Evolutionary conservation across 441 rosid species (phyloP).

Genomic region (Gossypium gossypioides): DNA sequence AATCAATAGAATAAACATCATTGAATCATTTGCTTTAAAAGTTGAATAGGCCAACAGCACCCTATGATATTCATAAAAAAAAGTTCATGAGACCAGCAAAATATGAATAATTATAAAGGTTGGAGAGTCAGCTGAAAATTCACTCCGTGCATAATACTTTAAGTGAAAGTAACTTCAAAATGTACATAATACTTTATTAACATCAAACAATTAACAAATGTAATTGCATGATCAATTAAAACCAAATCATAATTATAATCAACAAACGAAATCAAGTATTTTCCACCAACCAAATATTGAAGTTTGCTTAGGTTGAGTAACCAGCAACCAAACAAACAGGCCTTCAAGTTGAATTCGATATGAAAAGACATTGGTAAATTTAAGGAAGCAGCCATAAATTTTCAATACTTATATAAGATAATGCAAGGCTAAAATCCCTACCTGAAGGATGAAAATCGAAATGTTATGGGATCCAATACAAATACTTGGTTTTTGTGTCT

Average conservation of each 20-base stretch:
- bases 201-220: background rate
- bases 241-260: background rate
- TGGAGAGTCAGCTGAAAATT: background rate
- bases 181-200: background rate
- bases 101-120: background rate
- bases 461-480: constrained; percentile 49
- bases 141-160: background rate
- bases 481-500: constrained; percentile 38
- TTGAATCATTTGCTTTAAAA: background rate
- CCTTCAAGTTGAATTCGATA: constrained; percentile 2
- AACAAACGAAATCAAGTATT: background rate
- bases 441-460: constrained; percentile 61
- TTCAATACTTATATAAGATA: constrained; percentile 5
- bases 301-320: background rate
- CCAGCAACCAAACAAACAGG: background rate
- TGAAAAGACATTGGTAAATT: background rate
- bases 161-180: background rate
- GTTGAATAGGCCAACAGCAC: background rate
- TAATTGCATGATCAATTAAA: background rate
- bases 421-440: constrained; percentile 25
- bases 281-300: background rate
- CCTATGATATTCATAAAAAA: background rate
- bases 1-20: background rate
- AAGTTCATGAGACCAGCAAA: background rate
- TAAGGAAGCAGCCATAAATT: background rate